Percentiles rank a stretch among this genome's conserved stretches.
Conservation (phyloP, 768 basidiomycete genomes). For the Leccinellum rugosiceps region DNA sequence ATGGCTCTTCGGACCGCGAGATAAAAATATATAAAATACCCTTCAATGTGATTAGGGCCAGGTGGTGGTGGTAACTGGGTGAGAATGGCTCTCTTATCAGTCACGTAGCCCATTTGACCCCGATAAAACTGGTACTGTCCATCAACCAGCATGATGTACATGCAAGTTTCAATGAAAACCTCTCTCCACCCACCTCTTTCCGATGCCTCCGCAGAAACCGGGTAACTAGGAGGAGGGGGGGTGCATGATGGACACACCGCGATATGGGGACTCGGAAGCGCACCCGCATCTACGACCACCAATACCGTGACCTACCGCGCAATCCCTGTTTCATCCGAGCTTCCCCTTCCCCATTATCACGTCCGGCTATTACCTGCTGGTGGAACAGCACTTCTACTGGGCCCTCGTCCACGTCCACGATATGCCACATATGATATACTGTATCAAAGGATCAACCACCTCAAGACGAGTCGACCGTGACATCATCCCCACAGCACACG, state of each 20-base stretch:
- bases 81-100: background rate
- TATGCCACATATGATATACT: slow-evolving; percentile 13
- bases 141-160: background rate
- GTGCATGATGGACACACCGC: background rate
- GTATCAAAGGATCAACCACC: background rate
- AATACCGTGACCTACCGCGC: slow-evolving; percentile 1
- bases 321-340: background rate
- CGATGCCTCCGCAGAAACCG: slow-evolving; percentile 6
- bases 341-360: background rate
- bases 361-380: background rate
- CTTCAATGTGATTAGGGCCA: too few relatives aligned
- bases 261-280: slow-evolving; percentile 12
- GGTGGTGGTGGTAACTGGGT: background rate
- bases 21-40: background rate
- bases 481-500: background rate
- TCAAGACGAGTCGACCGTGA: slow-evolving; percentile 1
- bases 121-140: background rate
- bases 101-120: too few relatives aligned
- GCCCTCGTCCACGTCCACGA: background rate
- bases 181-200: background rate
- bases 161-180: background rate
- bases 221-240: background rate
- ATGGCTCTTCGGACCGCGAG: background rate
- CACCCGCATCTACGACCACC: background rate
- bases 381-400: background rate